Base-by-base conservation (phyloP, 257 asterid species). In the Nemophila menziesii region DNA sequence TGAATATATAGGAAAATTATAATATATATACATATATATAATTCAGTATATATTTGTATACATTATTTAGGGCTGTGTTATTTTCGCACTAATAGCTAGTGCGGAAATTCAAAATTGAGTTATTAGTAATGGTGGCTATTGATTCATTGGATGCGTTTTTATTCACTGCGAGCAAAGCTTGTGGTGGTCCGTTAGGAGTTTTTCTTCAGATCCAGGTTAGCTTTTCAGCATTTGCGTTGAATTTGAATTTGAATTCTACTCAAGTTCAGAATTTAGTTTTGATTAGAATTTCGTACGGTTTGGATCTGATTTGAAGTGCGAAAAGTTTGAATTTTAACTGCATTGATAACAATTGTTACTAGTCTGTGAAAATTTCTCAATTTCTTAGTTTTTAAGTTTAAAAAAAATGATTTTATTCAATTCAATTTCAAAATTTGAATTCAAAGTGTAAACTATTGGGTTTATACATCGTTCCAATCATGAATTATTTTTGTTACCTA, bases 201-300 rank as follows among this genome's bases (percentile, higher is more conserved):
- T 79, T 77, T 44, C 23, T 90, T 67, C 96, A 85, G 94, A 85
- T 90, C 84, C 99, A 90, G 96, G 99, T 83, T 19, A 1, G 40
- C 5, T 18, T 39, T 20, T 44, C 23, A 0, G 8, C 39, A 5
- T 18, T 40, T 40, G 23, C 7, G 3, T 29, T 40, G 20, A 15
- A 4, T 15, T 2, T 13, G 20, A 52, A 49, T 48, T 39, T 21
- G 14, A 11, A 13, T 49, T 38, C 23, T 13, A 39, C 7, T 29
- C 2, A 5, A 8, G 34, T 7, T 43, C 37, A n/a, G 17, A 33
- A 51, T 40, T 26, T 26, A 5, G 45, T 1, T 29, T 29, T 2
- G 36, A 29, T 29, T 29, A 7, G 36, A 29, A 29, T 29, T 29
- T 7, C 12, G 3, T 29, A 13, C 36, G 36, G 36, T 13, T 29